These are phyloP conservation scores for Heterobasidion annosum DNA, from an alignment of 1,284 basidiomycete genomes.

Conservation along the genomic window DNA sequence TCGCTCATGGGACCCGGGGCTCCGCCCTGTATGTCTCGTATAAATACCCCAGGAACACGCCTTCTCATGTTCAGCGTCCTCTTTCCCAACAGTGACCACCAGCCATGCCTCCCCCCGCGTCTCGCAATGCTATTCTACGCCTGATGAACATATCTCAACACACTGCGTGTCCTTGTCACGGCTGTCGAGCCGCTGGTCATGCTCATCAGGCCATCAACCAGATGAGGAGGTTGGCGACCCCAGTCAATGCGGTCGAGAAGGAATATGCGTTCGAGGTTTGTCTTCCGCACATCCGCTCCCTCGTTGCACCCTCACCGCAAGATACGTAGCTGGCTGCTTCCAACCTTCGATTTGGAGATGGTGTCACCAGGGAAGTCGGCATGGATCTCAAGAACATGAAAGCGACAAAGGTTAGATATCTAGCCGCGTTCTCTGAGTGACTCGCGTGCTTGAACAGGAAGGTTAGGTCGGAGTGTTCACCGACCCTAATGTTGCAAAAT, in stretches of 20 bases:
- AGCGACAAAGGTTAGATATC: conserved; percentile 54
- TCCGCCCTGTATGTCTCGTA: neutral
- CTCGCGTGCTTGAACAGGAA: conserved; percentile 5
- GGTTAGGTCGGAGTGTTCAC: conserved; percentile 88
- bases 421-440: conserved; percentile 4
- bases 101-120: conserved; percentile 40
- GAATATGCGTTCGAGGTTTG: conserved; percentile 94
- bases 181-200: conserved; percentile 40
- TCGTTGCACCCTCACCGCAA: neutral
- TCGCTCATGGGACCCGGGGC: neutral
- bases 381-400: conserved; percentile 92
- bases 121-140: conserved; percentile 53
- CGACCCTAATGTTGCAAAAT: conserved; percentile 76
- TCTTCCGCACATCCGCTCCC: conserved; percentile 2
- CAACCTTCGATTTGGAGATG: conserved; percentile 84
- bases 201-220: conserved; percentile 42
- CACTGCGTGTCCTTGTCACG: conserved; percentile 70
- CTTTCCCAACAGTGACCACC: neutral
- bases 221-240: conserved; percentile 75
- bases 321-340: conserved; percentile 73
- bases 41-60: neutral
- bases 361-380: conserved; percentile 86
- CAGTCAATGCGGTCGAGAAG: conserved; percentile 68
- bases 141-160: conserved; percentile 69
- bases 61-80: conserved; percentile 1